Conservation (phyloP, 1,284 basidiomycete species). For the Tilletia caries region DNA sequence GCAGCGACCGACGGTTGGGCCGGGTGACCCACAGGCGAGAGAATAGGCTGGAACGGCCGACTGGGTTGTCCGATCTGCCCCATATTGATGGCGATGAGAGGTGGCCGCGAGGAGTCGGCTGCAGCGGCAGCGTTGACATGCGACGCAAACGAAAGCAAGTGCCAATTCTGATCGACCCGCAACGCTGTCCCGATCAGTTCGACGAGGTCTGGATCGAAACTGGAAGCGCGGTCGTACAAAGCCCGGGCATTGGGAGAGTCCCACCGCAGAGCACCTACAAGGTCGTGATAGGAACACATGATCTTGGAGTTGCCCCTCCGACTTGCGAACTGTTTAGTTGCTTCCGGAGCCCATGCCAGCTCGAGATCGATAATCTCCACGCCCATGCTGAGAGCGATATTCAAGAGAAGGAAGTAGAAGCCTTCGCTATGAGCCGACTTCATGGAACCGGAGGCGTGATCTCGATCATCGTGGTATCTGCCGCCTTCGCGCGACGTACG, state of each 20-base stretch:
- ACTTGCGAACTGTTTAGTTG: not conserved
- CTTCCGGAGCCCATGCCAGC: conserved; percentile 17
- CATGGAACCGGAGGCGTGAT: conserved; percentile 12
- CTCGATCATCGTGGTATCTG: conserved; percentile 20
- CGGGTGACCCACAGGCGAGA: conserved; percentile 23
- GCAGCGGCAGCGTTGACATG: conserved; percentile 15
- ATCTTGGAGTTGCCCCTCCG: conserved; percentile 15
- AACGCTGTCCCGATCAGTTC: conserved; percentile 18
- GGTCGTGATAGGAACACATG: conserved; percentile 22
- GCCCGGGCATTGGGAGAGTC: conserved; percentile 14
- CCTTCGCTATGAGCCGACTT: conserved; percentile 18
- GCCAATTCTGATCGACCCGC: conserved; percentile 18
- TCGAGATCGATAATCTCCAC: conserved; percentile 23
- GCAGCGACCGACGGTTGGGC: conserved; percentile 20
- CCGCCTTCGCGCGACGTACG: conserved; percentile 23
- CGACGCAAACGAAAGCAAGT: conserved; percentile 19
- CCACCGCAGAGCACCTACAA: conserved; percentile 20
- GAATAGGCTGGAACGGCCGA: conserved; percentile 19
- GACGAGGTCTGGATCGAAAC: conserved; percentile 21
- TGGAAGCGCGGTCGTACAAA: conserved; percentile 20
- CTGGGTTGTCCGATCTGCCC: conserved; percentile 17
- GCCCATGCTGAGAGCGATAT: conserved; percentile 17
- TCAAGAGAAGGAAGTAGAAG: conserved; percentile 19
- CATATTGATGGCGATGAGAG: conserved; percentile 28
- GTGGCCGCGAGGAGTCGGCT: conserved; percentile 11